Percentiles rank a stretch among this genome's conserved stretches.
Conservation (phyloP, 2,329 filamentous ascomycete genomes). For the Fusarium mundagurra region DNA sequence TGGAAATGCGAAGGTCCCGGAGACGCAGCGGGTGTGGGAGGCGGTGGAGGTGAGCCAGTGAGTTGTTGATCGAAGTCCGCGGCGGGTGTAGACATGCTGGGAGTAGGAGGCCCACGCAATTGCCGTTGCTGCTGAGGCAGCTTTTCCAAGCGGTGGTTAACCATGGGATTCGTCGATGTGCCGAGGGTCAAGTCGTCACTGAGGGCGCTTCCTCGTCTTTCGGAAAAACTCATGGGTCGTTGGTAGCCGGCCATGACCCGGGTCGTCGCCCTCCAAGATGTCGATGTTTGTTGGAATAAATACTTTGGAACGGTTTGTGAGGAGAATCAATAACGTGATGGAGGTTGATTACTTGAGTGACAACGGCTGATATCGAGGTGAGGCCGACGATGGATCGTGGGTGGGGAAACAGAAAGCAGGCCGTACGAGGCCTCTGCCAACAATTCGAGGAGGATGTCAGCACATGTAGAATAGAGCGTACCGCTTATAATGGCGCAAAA, state of each 20-base stretch:
- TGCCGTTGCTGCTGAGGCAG: conserved; percentile 51
- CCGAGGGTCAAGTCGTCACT: conserved; percentile 67
- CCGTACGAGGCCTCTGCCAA: conserved; percentile 31
- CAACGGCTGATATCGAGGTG: conserved; percentile 33
- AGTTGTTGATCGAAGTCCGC: conserved; percentile 70
- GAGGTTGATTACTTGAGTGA: conserved; percentile 13
- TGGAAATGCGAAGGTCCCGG: conserved; percentile 69
- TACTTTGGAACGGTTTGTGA: conserved; percentile 8
- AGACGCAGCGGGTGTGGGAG: conserved; percentile 72
- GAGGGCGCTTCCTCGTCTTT: conserved; percentile 67
- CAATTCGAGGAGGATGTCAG: conserved; percentile 34
- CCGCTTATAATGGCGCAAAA: conserved; percentile 6
- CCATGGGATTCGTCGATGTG: conserved; percentile 56
- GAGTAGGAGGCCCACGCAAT: conserved; percentile 69
- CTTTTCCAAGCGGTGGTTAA: conserved; percentile 64
- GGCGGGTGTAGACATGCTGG: conserved; percentile 72
- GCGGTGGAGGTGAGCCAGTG: conserved; percentile 70
- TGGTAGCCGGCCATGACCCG: conserved; percentile 50
- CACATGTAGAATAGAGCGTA: conserved; percentile 31
- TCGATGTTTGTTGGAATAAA: conserved; percentile 4
- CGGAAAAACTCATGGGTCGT: conserved; percentile 68
- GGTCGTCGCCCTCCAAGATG: conserved; percentile 27
- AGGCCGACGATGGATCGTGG: conserved; percentile 26
- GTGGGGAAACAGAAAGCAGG: conserved; percentile 29
- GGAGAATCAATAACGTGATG: conserved; percentile 21